Evolutionary conservation across 305 asterid species (phyloP).

Genomic region (Fraxinus sp.): DNA sequence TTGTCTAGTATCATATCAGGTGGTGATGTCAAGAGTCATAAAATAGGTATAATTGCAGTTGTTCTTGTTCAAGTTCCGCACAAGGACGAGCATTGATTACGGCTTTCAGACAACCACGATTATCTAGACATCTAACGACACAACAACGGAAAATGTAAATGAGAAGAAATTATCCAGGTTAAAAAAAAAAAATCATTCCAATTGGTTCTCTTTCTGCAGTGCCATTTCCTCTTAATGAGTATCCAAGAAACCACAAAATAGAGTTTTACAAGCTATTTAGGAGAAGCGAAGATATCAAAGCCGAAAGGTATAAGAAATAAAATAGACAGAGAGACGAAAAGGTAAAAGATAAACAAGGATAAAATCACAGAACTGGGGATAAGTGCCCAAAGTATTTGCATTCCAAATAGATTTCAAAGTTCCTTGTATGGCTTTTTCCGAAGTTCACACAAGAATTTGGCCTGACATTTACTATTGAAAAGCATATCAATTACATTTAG

Average conservation of each 20-base stretch:
- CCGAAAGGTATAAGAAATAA: background rate
- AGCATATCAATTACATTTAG: constrained; percentile 9
- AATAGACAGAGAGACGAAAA: background rate
- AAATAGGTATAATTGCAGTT: background rate
- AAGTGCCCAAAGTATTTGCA: constrained; percentile 11
- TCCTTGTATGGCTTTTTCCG: background rate
- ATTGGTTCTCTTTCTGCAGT: background rate
- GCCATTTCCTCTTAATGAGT: background rate
- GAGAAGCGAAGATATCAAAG: background rate
- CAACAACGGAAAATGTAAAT: background rate
- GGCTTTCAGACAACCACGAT: background rate
- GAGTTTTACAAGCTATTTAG: background rate
- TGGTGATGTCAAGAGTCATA: background rate
- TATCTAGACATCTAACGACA: background rate
- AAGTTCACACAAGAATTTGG: background rate
- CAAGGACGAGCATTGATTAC: background rate
- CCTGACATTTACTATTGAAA: background rate
- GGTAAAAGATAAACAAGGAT: background rate
- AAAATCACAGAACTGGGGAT: background rate
- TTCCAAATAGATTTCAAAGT: constrained; percentile 2
- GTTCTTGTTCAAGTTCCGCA: background rate
- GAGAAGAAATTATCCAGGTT: background rate
- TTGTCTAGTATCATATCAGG: background rate
- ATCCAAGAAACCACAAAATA: background rate
- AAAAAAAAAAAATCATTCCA: background rate